Evolutionary conservation across 2,329 filamentous ascomycete genomes (phyloP).

Genomic region (Pestalotiopsis sp.): DNA sequence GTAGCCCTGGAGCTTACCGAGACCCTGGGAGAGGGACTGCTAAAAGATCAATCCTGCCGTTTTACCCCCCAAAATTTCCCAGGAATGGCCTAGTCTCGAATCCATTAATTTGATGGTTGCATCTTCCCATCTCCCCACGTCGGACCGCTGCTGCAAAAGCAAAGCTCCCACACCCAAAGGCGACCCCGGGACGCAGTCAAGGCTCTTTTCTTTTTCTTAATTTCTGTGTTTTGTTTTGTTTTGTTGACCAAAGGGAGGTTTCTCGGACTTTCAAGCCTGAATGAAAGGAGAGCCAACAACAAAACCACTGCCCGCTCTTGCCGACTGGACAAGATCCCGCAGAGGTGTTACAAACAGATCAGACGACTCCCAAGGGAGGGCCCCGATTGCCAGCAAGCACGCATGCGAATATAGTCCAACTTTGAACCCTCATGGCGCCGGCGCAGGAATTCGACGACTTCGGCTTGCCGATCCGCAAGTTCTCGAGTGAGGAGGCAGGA

Average conservation of each 20-base stretch:
- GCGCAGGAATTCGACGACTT: conserved; percentile 68
- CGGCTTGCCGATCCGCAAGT: conserved; percentile 65
- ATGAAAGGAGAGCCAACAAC: background rate
- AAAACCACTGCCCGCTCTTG: background rate
- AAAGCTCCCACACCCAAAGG: background rate
- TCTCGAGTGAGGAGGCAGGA: conserved; percentile 33
- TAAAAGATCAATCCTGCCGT: background rate
- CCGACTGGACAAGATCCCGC: background rate
- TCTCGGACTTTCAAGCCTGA: background rate
- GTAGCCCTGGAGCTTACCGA: background rate
- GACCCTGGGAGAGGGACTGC: background rate
- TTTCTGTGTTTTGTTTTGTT: background rate
- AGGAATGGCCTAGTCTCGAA: conserved; percentile 8
- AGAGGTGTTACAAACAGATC: background rate
- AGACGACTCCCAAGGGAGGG: background rate
- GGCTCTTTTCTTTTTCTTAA: background rate
- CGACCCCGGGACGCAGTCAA: background rate
- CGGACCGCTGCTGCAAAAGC: background rate
- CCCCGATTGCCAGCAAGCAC: conserved; percentile 22
- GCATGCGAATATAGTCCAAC: conserved; percentile 27
- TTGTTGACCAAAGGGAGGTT: background rate
- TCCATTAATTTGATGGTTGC: conserved; percentile 10
- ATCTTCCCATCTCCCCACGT: conserved; percentile 10
- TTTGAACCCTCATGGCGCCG: conserved; percentile 33
- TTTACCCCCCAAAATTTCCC: conserved; percentile 1